phyloP scores from a whole-genome alignment of 2,329 filamentous ascomycete species.

The Aspergillus quadrilineatus region DNA sequence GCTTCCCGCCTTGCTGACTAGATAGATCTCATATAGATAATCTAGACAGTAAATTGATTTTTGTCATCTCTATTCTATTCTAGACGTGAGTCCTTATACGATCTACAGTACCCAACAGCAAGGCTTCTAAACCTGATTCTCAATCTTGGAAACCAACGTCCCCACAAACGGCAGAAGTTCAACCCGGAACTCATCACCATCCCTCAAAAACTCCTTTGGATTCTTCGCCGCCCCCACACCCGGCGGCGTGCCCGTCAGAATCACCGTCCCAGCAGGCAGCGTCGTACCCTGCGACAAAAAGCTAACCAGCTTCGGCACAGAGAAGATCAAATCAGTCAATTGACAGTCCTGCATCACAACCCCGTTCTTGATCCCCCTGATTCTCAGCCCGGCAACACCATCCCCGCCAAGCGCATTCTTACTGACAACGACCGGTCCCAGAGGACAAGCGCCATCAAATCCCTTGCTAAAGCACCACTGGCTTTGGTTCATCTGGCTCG shows the following conservation, averaged over 20 bases:
- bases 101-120: neutral
- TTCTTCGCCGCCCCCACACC: constrained; percentile 43
- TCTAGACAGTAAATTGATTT: no score
- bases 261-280: constrained; percentile 43
- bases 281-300: constrained; percentile 45
- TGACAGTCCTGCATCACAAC: constrained; percentile 52
- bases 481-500: constrained; percentile 54
- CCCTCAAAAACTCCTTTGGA: constrained; percentile 45
- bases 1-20: neutral
- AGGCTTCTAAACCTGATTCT: constrained; percentile 25
- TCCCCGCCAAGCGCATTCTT: constrained; percentile 15
- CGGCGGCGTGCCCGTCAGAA: constrained; percentile 46
- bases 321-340: constrained; percentile 55
- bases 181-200: constrained; percentile 50
- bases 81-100: neutral
- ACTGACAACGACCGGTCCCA: constrained; percentile 35
- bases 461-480: constrained; percentile 62
- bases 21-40: neutral
- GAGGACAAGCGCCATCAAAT: constrained; percentile 57
- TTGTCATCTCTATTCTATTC: neutral
- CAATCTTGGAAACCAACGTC: constrained; percentile 49
- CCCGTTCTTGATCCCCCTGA: constrained; percentile 49
- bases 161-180: constrained; percentile 52
- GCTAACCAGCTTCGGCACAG: constrained; percentile 46
- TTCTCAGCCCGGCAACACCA: constrained; percentile 30